These are phyloP conservation scores for Epithemia pelagica DNA, from an alignment of 108 stramenopile species.

Conservation along the genomic window DNA sequence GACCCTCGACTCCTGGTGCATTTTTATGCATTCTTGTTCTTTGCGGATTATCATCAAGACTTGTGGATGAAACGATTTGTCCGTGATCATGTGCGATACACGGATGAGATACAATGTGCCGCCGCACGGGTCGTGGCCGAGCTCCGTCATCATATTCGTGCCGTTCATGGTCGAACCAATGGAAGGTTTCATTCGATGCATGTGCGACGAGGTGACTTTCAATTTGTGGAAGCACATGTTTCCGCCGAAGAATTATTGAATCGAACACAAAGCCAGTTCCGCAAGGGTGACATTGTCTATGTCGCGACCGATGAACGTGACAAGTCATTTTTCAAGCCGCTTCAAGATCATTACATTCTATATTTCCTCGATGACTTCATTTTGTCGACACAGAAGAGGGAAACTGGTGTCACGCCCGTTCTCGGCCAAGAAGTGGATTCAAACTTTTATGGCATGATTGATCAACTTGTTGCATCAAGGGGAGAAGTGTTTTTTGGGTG, in stretches of 20 bases:
- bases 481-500: slow-evolving; percentile 70
- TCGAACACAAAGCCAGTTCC: slow-evolving; percentile 36
- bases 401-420: slow-evolving; percentile 11
- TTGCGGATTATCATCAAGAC: slow-evolving; percentile 80
- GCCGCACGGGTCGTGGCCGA: slow-evolving; percentile 74
- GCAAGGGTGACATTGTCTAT: slow-evolving; percentile 52
- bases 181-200: slow-evolving; percentile 79
- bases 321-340: slow-evolving; percentile 71
- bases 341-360: slow-evolving; percentile 57
- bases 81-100: slow-evolving; percentile 83
- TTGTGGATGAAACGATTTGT: slow-evolving; percentile 77
- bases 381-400: too few relatives aligned
- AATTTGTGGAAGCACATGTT: slow-evolving; percentile 58
- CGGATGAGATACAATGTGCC: slow-evolving; percentile 88
- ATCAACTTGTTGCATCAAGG: slow-evolving; percentile 72
- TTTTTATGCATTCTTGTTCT: slow-evolving; percentile 85
- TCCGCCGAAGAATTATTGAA: slow-evolving; percentile 46
- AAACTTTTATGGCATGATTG: slow-evolving; percentile 75
- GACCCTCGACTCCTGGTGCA: slow-evolving; percentile 73
- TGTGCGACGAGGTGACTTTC: slow-evolving; percentile 84
- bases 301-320: slow-evolving; percentile 85
- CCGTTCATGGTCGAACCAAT: slow-evolving; percentile 5
- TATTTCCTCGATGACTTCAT: slow-evolving; percentile 74
- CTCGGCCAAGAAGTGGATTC: slow-evolving; percentile 39
- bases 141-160: slow-evolving; percentile 40